Conservation (phyloP, 2,329 filamentous ascomycete genomes). For the Aspergillus fumigatiaffinis region DNA sequence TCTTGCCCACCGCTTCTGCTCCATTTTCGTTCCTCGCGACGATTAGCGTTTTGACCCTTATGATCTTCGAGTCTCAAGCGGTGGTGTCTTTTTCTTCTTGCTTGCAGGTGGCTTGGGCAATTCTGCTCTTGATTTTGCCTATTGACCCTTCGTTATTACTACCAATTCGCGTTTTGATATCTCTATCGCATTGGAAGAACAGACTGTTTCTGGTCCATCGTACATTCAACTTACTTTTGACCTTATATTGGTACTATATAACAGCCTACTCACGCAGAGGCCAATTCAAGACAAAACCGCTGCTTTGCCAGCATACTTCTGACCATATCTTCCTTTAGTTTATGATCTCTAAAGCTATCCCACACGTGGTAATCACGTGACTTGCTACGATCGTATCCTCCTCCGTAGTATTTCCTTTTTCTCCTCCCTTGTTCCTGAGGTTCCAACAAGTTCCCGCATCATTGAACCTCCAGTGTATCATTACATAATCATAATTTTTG, state of each 20-base stretch:
- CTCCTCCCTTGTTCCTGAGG: neutral
- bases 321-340: too few relatives aligned
- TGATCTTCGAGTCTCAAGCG: neutral
- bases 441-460: neutral
- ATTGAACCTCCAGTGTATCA: neutral
- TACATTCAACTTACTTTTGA: neutral
- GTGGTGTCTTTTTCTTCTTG: conserved; percentile 4
- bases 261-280: neutral
- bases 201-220: neutral
- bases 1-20: conserved; percentile 3
- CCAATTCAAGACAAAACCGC: neutral
- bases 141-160: neutral
- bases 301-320: neutral
- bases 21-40: conserved; percentile 1
- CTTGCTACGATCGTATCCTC: neutral
- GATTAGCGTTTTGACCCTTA: conserved; percentile 11
- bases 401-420: neutral
- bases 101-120: conserved; percentile 12
- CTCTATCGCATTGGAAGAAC: neutral
- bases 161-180: neutral
- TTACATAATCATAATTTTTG: conserved; percentile 9
- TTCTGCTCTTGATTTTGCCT: conserved; percentile 9
- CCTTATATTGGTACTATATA: neutral
- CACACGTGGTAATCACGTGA: neutral
- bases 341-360: neutral